Evolutionary conservation across 441 rosid species (phyloP).

Genomic region (Gossypium trilobum): DNA sequence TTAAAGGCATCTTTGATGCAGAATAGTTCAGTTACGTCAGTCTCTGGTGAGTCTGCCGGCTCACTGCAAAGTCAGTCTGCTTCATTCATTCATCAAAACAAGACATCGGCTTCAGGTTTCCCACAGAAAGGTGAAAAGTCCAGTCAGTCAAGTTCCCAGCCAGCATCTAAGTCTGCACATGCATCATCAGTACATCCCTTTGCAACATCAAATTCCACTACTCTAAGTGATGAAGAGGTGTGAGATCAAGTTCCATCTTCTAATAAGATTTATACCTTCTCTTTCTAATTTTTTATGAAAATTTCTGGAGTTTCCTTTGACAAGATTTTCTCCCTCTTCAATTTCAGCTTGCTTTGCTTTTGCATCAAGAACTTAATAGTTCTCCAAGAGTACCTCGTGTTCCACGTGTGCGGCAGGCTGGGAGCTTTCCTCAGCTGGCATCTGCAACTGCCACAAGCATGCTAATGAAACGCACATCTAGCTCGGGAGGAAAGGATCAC

Average conservation of each 20-base stretch:
- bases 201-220: conserved; percentile 33
- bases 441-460: conserved; percentile 61
- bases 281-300: not conserved
- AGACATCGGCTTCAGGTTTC: conserved; percentile 33
- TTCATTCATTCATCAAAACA: conserved; percentile 33
- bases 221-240: conserved; percentile 93
- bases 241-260: conserved; percentile 13
- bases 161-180: conserved; percentile 41
- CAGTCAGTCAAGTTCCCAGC: conserved; percentile 34
- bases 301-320: not conserved
- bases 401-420: conserved; percentile 82
- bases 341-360: conserved; percentile 81
- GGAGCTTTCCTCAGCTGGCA: conserved; percentile 64
- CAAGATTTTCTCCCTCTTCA: not conserved
- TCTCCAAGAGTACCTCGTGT: conserved; percentile 97
- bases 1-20: conserved; percentile 36
- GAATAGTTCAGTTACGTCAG: conserved; percentile 24
- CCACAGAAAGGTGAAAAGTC: conserved; percentile 49
- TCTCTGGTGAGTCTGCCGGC: conserved; percentile 34
- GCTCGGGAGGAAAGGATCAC: conserved; percentile 69
- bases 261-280: not conserved
- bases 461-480: conserved; percentile 59
- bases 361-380: conserved; percentile 98
- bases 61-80: conserved; percentile 29
- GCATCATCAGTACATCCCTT: conserved; percentile 34